A percentile compares a stretch with the other conserved stretches of the same genome.
These are phyloP conservation scores for Chrysochromulina tobinii DNA, from an alignment of 78 protist genomes.

Conservation along the genomic window DNA sequence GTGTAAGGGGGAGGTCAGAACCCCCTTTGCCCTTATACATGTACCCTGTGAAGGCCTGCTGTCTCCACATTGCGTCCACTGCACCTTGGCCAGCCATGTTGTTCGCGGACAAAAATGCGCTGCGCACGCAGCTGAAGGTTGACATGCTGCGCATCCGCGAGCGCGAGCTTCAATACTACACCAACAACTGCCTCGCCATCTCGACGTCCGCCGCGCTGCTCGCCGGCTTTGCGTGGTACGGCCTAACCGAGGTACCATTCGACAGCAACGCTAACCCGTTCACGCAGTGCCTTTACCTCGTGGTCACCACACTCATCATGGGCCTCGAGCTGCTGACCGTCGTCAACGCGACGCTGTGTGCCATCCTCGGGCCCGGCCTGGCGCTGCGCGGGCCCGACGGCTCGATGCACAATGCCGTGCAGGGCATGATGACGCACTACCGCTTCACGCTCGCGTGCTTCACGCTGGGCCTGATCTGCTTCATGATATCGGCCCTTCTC, in stretches of 20 bases:
- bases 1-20: too few species aligned
- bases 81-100: too few species aligned
- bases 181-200: constrained; percentile 21
- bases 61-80: too few species aligned
- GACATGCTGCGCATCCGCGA: background rate
- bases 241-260: constrained; percentile 11
- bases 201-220: background rate
- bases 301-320: constrained; percentile 17
- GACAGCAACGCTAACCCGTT: background rate
- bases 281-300: background rate
- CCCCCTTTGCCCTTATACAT: too few species aligned
- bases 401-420: background rate
- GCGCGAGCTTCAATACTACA: background rate
- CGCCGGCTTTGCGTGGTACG: constrained; percentile 19
- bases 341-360: constrained; percentile 25
- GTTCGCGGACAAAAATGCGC: background rate
- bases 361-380: constrained; percentile 13
- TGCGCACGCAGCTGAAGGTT: background rate
- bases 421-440: constrained; percentile 7
- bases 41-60: too few species aligned
- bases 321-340: constrained; percentile 13
- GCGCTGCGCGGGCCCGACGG: constrained; percentile 19
- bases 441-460: background rate
- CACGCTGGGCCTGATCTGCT: background rate
- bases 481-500: background rate